Base-by-base conservation (phyloP, 176 grass and related monocot genomes). In the Oryza officinalis region DNA sequence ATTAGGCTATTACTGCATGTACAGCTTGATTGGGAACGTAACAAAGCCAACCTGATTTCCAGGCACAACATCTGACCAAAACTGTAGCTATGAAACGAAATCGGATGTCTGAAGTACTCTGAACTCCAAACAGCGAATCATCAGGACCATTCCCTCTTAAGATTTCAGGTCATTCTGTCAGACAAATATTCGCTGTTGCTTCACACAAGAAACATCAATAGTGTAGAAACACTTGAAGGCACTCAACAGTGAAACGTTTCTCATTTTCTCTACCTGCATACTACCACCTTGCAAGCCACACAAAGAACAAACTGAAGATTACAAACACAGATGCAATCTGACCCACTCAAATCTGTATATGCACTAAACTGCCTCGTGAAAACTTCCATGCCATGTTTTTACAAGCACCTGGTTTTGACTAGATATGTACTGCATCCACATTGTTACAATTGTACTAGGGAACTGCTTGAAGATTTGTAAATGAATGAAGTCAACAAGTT, bases 221-320 rank as follows among this genome's bases (percentile, higher is more conserved):
- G 0, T 61, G 22, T 25, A 25, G 57, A 61, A 61, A 25, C 57
- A 61, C 57, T 9, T 8, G 57, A 61, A 61, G 20, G 22, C n/a
- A 61, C 57, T 61, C 57, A 61, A 25, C 9, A 11, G 22, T 61
- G n/a, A 2, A 25, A n/a, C 18, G 23, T 61, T 61, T 1, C 57
- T 61, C 2, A 25, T 61, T 61, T 52, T 60, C 57, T 25, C 57
- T 61, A 25, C 22, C 57, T 61, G 22, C 22, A 57, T 57, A 8
- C n/a, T 25, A 23, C 57, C 57, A 11, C 57, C 57, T 61, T 85
- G 23, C 76, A 61, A 38, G 47, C 27, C 23, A 81, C 77, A 40
- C 27, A n/a, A 63, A 35, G 27, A 65, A 59, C 41, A 69, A 13
- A 18, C 6, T 67, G 20, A 22, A 75, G 28, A 25, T 20, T 14